These are phyloP conservation scores for Cercophora scortea DNA, from an alignment of 495 filamentous ascomycete genomes.

Conservation along the genomic window DNA sequence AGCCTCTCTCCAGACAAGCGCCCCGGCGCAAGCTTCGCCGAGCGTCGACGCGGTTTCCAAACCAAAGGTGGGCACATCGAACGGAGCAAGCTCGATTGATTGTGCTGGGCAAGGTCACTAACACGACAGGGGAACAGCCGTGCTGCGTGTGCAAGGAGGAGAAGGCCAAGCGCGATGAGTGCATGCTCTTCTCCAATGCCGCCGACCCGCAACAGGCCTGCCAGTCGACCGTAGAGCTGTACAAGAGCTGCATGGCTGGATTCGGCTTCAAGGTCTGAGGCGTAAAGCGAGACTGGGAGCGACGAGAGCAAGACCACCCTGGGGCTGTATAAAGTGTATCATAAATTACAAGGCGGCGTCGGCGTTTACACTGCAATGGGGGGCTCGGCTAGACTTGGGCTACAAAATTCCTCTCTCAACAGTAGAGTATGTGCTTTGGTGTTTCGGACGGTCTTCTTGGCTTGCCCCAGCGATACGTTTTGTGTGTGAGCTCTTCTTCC, in stretches of 20 bases:
- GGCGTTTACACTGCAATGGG: too few relatives aligned
- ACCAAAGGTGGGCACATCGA: conserved; percentile 32
- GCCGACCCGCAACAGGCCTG: conserved; percentile 74
- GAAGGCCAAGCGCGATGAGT: conserved; percentile 88
- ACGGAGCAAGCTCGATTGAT: background rate
- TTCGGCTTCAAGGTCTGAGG: conserved; percentile 76
- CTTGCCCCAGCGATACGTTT: too few relatives aligned
- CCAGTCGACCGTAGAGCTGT: conserved; percentile 69
- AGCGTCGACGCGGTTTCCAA: conserved; percentile 27
- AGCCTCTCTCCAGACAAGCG: too few relatives aligned
- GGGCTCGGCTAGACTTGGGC: too few relatives aligned
- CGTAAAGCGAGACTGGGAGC: background rate
- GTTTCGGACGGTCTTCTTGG: too few relatives aligned
- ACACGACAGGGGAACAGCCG: conserved; percentile 45
- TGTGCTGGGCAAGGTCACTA: background rate
- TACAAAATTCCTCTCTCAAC: too few relatives aligned
- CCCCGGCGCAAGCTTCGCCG: background rate
- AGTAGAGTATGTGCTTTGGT: too few relatives aligned
- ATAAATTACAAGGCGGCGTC: too few relatives aligned
- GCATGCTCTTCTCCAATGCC: conserved; percentile 90
- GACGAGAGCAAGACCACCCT: too few relatives aligned
- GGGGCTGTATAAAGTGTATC: too few relatives aligned
- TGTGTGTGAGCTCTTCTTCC: too few relatives aligned
- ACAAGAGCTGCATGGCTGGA: conserved; percentile 86
- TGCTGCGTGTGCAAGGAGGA: conserved; percentile 97